Base-by-base conservation (phyloP, 352 stramenopile species). In the Globisporangium emineosum region DNA sequence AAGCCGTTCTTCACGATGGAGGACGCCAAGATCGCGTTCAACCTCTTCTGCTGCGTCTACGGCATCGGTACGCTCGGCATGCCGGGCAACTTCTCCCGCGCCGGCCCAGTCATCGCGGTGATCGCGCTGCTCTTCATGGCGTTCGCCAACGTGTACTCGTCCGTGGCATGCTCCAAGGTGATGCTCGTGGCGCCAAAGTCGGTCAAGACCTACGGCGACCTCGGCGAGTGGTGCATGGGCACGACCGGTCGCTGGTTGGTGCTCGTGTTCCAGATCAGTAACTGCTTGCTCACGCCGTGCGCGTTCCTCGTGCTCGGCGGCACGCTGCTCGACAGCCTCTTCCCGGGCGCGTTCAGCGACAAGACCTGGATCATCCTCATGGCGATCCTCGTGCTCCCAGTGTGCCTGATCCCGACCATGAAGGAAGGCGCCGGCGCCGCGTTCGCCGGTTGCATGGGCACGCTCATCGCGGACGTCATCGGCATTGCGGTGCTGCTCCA, bases 41-140 rank as follows among this genome's bases (percentile, higher is more conserved):
- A 62, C 43, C 57, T 62, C 35, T 64, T 64, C 58, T 75, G 68
- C 42, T 43, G 45, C 29, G 67, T 75, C 4, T 75, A 69, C 45
- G 68, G 68, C 4, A 71, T 76, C 62, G 69, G 69, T 15, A 76
- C 69, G 21, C 65, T 76, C 45, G 67, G 69, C 50, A 75, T 76
- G 58, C 67, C 69, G 5, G 59, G 40, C 25, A 76, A 76, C 60
- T 76, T 72, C 25, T 64, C 68, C 10, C 68, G 68, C 21, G 37
- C 68, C 21, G 68, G 68, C 1, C 67, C 67, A 1, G 47, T 64
- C 17, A 45, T 70, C 51, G 68, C 67, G 3, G 32, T 51, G 19
- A 63, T 73, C 45, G 68, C 68, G n/a, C 57, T 72, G 29, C 33
- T 73, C 21, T 74, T 75, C 53, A 75, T 74, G 68, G 68, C 67